Evolutionary conservation across 2,329 filamentous ascomycete genomes (phyloP).

Genomic region (Fusarium acutatum): DNA sequence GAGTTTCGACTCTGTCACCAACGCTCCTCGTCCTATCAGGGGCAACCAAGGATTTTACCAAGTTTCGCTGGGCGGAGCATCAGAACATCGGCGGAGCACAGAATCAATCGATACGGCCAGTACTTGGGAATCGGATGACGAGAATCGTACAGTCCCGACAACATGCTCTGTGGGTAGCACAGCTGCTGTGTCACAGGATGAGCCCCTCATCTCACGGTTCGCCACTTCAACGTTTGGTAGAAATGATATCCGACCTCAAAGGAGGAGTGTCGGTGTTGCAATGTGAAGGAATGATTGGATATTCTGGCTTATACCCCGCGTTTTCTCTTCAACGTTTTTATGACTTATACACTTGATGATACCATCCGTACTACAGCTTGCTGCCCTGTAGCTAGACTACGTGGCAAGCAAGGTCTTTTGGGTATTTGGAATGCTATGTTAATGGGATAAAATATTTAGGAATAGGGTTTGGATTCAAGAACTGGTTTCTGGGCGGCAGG

Average conservation of each 20-base stretch:
- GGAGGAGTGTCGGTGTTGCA: slow-evolving; percentile 43
- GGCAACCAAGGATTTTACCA: slow-evolving; percentile 67
- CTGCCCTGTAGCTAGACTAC: slow-evolving; percentile 31
- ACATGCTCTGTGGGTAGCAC: slow-evolving; percentile 60
- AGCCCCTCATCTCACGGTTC: slow-evolving; percentile 49
- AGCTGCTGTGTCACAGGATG: slow-evolving; percentile 50
- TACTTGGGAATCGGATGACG: slow-evolving; percentile 59
- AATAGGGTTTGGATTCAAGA: not conserved
- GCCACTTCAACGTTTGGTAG: slow-evolving; percentile 43
- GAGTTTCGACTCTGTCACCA: slow-evolving; percentile 62
- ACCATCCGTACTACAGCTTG: slow-evolving; percentile 28
- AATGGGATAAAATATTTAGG: slow-evolving; percentile 16
- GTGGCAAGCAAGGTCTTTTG: slow-evolving; percentile 2
- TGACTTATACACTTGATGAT: slow-evolving; percentile 39
- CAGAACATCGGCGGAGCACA: slow-evolving; percentile 49
- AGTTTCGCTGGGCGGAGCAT: slow-evolving; percentile 50
- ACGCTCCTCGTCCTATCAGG: slow-evolving; percentile 61
- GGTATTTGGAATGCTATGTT: slow-evolving; percentile 1
- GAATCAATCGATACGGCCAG: slow-evolving; percentile 59
- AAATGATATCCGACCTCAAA: slow-evolving; percentile 22
- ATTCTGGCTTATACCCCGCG: slow-evolving; percentile 27
- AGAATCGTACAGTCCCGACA: slow-evolving; percentile 56
- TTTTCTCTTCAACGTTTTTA: slow-evolving; percentile 27
- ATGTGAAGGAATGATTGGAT: slow-evolving; percentile 36
- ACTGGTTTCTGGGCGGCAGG: slow-evolving; percentile 17